Evolutionary conservation across 176 grass and related monocot species (phyloP), one percentile per base, ranked within the genome.

Genomic region (Secale cereale): DNA sequence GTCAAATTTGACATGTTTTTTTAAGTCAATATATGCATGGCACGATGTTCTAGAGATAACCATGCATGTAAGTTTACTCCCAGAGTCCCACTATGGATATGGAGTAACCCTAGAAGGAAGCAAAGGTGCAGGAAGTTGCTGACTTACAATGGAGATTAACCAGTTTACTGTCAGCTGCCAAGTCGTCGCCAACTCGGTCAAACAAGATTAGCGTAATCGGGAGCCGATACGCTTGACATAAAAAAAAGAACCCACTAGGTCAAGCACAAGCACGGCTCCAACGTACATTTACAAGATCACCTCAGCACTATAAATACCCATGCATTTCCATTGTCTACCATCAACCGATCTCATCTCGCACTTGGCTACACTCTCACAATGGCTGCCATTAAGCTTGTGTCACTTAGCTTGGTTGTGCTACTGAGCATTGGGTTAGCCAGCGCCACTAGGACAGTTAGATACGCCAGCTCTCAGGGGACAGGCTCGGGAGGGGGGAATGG

Each of bases 331-430:
- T 46, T 48, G 32, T 57, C 3, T 2, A 8, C 2, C 78, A 74
- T 15, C 62, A 56, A 56, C 6, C 17, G 7, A 8, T 56, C 50
- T 56, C 85, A 80, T 52, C 76, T 16, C 23, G 7, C 10, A 20
- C 13, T 19, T 31, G 9, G 29, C 6, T 43, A 40, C 57, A 5
- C 35, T 76, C 16, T 20, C 50, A 74, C 35, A 27, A 87, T 87
- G 86, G 72, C 35, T 22, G 26, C 35, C 27, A 87, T 64, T 36
- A 87, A 82, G 37, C 79, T 87, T 48, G 17, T 35, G 33, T 65
- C 79, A 5, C 63, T 82, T 32, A 48, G 71, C 3, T 82, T 87
- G 8, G 30, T 87, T 83, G 79, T 87, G 15, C 86, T 87, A 7
- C 46, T 87, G 10, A 87, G 86, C 73, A 61, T 83, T 8, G 80